Evolutionary conservation across 768 basidiomycete genomes (phyloP).

Genomic region (Auricularia sp.): DNA sequence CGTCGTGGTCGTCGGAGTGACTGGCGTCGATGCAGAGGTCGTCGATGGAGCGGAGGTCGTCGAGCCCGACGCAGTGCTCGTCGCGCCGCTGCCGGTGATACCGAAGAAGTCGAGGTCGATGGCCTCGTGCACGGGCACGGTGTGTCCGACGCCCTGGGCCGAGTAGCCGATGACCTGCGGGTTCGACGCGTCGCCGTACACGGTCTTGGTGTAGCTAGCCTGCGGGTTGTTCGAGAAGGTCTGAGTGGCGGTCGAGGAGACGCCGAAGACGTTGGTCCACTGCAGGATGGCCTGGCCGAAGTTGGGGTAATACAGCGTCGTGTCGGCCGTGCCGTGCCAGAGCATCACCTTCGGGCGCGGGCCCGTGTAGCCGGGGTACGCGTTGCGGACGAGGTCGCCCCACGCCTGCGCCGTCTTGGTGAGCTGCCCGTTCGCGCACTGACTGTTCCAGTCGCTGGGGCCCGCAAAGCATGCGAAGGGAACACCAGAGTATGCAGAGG

Average conservation of each 20-base stretch:
- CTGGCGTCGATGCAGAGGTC: neutral
- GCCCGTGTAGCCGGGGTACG: constrained; percentile 45
- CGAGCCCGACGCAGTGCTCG: neutral
- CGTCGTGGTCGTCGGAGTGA: neutral
- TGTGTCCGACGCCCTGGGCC: constrained; percentile 40
- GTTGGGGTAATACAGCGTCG: constrained; percentile 40
- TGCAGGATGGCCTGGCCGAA: constrained; percentile 42
- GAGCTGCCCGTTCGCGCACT: constrained; percentile 34
- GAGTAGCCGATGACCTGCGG: constrained; percentile 40
- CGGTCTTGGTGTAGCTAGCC: constrained; percentile 35
- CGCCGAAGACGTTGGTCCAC: constrained; percentile 46
- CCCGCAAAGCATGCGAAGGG: constrained; percentile 46
- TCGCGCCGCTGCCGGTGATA: constrained; percentile 12
- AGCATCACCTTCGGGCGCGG: constrained; percentile 39
- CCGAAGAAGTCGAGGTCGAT: constrained; percentile 41
- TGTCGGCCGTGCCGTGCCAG: constrained; percentile 47
- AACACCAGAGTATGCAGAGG: constrained; percentile 40
- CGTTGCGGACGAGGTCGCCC: constrained; percentile 34
- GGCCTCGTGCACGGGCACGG: constrained; percentile 38
- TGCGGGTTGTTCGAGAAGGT: constrained; percentile 32
- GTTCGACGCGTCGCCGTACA: constrained; percentile 26
- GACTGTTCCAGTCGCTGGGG: constrained; percentile 35
- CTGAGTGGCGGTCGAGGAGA: constrained; percentile 29
- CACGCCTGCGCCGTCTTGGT: constrained; percentile 38
- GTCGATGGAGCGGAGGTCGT: neutral